A percentile compares a stretch with the other conserved stretches of the same genome.
phyloP scores from a whole-genome alignment of 108 stramenopile species.

The Discostella stelligeroides region DNA sequence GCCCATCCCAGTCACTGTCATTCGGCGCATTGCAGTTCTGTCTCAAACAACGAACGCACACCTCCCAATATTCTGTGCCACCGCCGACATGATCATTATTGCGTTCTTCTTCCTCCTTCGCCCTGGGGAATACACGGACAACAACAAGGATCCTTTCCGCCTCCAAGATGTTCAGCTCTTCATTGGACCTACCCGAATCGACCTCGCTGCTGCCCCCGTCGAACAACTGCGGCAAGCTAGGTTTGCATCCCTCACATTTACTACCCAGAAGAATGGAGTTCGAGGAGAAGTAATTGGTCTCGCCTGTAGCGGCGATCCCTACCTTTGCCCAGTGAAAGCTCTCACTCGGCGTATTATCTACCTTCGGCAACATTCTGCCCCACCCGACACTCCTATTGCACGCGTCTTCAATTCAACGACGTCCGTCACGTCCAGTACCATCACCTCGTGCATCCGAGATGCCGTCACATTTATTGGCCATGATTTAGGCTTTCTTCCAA shows the following conservation, averaged over 20 bases:
- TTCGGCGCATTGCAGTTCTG: background rate
- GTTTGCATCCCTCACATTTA: constrained; percentile 40
- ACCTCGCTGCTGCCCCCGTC: constrained; percentile 22
- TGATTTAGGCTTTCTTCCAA: constrained; percentile 29
- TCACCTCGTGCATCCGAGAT: constrained; percentile 10
- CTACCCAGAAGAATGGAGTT: constrained; percentile 47
- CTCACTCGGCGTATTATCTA: constrained; percentile 24
- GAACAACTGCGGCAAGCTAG: constrained; percentile 25
- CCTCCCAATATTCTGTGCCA: constrained; percentile 5
- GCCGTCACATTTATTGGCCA: too few relatives aligned
- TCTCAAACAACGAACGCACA: background rate
- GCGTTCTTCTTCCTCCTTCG: constrained; percentile 59
- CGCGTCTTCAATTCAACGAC: background rate
- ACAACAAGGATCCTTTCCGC: constrained; percentile 27
- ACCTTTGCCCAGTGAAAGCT: constrained; percentile 47
- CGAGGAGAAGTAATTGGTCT: constrained; percentile 46
- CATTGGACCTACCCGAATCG: constrained; percentile 23
- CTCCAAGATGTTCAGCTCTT: constrained; percentile 37
- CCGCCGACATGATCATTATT: constrained; percentile 51
- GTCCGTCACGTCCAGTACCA: background rate
- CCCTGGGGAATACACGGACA: constrained; percentile 20
- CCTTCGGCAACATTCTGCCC: constrained; percentile 17
- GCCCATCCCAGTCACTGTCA: constrained; percentile 46
- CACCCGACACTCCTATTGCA: constrained; percentile 17
- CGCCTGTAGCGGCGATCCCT: constrained; percentile 36